Evolutionary conservation across 208 protist species (phyloP), one percentile per base, ranked within the genome.

Genomic region (Acanthamoeba quina): DNA sequence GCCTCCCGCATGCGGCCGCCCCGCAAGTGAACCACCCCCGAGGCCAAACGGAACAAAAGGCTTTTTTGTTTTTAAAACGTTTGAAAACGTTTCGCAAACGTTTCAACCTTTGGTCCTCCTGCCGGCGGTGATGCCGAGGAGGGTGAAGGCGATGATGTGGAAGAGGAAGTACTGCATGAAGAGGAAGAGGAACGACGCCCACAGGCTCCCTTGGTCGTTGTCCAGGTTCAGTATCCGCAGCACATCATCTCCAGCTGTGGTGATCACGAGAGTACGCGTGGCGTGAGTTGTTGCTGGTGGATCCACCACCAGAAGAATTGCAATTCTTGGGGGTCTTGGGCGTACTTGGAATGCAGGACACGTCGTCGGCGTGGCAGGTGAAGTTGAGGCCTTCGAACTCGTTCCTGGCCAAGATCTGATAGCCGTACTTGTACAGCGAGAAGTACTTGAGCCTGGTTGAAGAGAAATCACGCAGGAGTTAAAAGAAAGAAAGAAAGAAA

Each of bases 141-240:
- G n/a, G n/a, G n/a, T n/a, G n/a, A n/a, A 89, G 29, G 82, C 82
- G 1, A 66, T 0, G 34, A 26, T 64, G 82, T 89, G 82, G 34
- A 44, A 89, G 34, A 89, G 5, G 44, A 64, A 68, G 15, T 34
- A 89, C 54, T 89, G 82, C 82, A 89, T 89, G 34, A 89, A 64
- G 34, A 89, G 82, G 26, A 89, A 89, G 17, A 89, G 58, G 82
- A 89, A 89, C 10, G 82, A 89, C 6, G 82, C 82, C 82, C 82
- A 89, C 19, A 89, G 26, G 24, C 34, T 89, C 34, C 82, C 82
- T 68, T 89, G 15, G 54, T 89, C 31, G 19, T 89, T 89, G 58
- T 89, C 49, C 3, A 89, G 80, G 56, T 66, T 62, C 4, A 89
- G 80, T 34, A n/a, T n/a, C n/a, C n/a, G n/a, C n/a, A n/a, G n/a